Evolutionary conservation across 345 rosid species (phyloP), one percentile per base, ranked within the genome.

Genomic region (Aethionema arabicum): DNA sequence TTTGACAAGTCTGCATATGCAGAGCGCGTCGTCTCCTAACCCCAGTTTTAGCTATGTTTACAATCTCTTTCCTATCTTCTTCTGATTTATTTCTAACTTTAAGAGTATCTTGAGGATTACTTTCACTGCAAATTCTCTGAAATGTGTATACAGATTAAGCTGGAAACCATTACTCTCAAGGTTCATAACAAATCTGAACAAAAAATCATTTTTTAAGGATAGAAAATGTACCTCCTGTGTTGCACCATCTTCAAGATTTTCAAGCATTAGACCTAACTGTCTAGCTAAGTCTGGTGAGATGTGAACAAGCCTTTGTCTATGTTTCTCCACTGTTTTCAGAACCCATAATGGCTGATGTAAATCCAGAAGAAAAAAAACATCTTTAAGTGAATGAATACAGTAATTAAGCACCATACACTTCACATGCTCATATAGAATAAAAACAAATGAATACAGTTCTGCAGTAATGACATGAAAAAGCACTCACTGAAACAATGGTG

Each of bases 211-310:
- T 14, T 42, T 21, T 3, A 33, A 52, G 7, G 57, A 63, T 52
- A 51, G 32, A 51, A 14, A 45, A 43, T 32, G 54, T 64, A 92
- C 98, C 97, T 80, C 66, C 52, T 64, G 72, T 61, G 41, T 38
- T 49, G 44, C 51, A 64, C 73, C 64, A 71, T 64, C 76, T 36
- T 76, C 88, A 71, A 66, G 30, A 70, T 78, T 81, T 60, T 92
- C 95, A 9, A 92, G 82, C 82, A 75, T 54, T 32, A 46, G 21
- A 21, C 85, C 95, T 6, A 92, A 76, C 56, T 85, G 90, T 76
- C 97, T 74, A 27, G 96, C 93, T 79, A 92, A 80, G 80, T 87
- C 98, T 76, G 90, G 80, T 53, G 98, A 89, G 63, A 87, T 67
- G 66, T 82, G 93, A 77, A 89, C 83, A 59, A 89, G 91, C 77